Evolutionary conservation across 805 yeast genomes (phyloP).

Genomic region (Pachysolen tannophilus): DNA sequence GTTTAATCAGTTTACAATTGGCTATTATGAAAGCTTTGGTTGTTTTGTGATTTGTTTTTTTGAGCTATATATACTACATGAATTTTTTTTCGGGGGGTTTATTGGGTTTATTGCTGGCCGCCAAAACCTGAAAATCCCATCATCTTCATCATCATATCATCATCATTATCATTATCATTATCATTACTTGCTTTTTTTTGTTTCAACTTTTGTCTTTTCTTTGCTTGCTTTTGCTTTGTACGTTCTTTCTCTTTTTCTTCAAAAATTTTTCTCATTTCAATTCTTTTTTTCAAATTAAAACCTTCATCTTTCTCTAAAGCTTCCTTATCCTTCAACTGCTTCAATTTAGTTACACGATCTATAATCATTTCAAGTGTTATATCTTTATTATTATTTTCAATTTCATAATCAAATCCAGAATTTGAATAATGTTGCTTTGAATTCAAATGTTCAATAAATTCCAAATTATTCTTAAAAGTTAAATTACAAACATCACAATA

Average conservation of each 20-base stretch:
- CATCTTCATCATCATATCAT: slow-evolving; percentile 22
- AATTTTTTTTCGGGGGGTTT: too few relatives aligned
- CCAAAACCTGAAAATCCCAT: slow-evolving; percentile 63
- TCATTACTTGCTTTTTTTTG: slow-evolving; percentile 9
- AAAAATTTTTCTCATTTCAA: slow-evolving; percentile 28
- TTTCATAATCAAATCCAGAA: slow-evolving; percentile 21
- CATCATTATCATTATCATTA: slow-evolving; percentile 10
- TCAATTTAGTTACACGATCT: slow-evolving; percentile 26
- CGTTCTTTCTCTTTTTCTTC: slow-evolving; percentile 26
- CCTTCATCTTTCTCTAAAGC: slow-evolving; percentile 9
- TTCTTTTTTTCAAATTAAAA: slow-evolving; percentile 31
- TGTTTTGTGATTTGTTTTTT: too few relatives aligned
- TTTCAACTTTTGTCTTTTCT: slow-evolving; percentile 6
- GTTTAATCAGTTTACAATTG: too few relatives aligned
- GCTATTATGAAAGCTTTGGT: too few relatives aligned
- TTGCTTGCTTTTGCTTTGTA: slow-evolving; percentile 15
- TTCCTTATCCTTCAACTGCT: slow-evolving; percentile 20
- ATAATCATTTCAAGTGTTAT: slow-evolving; percentile 44
- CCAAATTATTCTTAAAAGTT: slow-evolving; percentile 76
- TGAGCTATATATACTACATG: too few relatives aligned
- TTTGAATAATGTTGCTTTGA: slow-evolving; percentile 55
- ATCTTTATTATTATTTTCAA: slow-evolving; percentile 25
- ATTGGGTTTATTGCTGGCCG: too few relatives aligned
- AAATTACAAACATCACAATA: slow-evolving; percentile 74
- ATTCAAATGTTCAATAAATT: slow-evolving; percentile 77